Conservation (phyloP, 2,329 filamentous ascomycete species). For the Colletotrichum viniferum region DNA sequence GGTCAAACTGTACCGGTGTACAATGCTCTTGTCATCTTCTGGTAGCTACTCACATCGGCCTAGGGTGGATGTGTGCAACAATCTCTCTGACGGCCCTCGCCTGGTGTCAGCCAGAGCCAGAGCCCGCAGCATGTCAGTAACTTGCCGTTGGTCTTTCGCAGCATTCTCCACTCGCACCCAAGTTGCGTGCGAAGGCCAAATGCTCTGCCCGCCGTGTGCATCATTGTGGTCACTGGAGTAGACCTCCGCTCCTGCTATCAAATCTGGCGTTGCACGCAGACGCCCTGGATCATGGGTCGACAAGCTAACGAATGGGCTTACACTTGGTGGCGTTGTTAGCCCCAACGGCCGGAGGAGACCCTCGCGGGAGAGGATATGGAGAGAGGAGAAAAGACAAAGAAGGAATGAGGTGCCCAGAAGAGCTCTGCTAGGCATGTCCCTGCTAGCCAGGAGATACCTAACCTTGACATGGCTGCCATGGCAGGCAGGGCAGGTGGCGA, state of each 20-base stretch:
- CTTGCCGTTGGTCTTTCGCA: background rate
- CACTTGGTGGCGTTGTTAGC: constrained; percentile 2
- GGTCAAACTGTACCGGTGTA: constrained; percentile 4
- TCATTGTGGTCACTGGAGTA: background rate
- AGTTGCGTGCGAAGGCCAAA: background rate
- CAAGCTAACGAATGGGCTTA: background rate
- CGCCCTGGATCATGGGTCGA: constrained; percentile 14
- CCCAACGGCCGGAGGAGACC: background rate
- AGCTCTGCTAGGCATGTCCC: background rate
- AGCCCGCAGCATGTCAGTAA: background rate
- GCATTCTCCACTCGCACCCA: background rate
- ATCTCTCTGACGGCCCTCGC: background rate
- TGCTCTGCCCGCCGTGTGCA: background rate
- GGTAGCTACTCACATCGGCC: background rate
- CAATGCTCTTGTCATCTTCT: constrained; percentile 2
- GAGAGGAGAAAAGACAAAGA: background rate
- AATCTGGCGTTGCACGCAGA: constrained; percentile 14
- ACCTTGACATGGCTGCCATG: background rate
- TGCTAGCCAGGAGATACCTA: background rate
- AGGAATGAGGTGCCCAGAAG: background rate
- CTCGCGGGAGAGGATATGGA: background rate
- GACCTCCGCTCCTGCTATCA: constrained; percentile 2
- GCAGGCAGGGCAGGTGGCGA: background rate
- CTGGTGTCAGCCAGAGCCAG: background rate
- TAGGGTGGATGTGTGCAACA: constrained; percentile 12